Conservation (phyloP, 2,329 filamentous ascomycete species). For the Cytospora paraplurivora region DNA sequence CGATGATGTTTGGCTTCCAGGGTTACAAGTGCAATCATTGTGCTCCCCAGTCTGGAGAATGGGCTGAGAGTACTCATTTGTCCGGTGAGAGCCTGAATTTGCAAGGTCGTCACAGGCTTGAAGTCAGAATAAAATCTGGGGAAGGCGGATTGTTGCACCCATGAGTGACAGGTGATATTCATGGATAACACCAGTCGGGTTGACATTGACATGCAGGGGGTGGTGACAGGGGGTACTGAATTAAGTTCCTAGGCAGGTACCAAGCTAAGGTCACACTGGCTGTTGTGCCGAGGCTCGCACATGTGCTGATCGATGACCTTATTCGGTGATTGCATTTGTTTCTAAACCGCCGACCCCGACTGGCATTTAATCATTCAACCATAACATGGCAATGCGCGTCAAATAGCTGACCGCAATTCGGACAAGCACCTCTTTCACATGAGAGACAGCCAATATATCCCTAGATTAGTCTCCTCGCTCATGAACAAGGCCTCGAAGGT, state of each 20-base stretch:
- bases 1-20: too few relatives aligned
- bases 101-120: not conserved
- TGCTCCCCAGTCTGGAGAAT: too few relatives aligned
- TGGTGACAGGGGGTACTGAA: not conserved
- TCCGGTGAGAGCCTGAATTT: not conserved
- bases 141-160: constrained; percentile 5
- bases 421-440: not conserved
- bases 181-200: not conserved
- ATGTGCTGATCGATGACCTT: not conserved
- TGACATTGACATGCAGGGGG: not conserved
- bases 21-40: too few relatives aligned
- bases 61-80: not conserved
- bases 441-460: not conserved
- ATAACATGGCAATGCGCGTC: not conserved
- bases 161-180: not conserved
- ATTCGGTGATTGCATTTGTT: constrained; percentile 1
- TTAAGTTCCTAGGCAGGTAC: not conserved
- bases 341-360: not conserved
- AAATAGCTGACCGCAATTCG: not conserved
- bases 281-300: not conserved
- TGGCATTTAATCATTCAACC: not conserved
- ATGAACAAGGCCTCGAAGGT: not conserved
- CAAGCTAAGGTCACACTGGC: not conserved
- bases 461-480: not conserved
- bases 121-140: constrained; percentile 19